phyloP scores from a whole-genome alignment of 345 rosid species.

The Populus euphratica region DNA sequence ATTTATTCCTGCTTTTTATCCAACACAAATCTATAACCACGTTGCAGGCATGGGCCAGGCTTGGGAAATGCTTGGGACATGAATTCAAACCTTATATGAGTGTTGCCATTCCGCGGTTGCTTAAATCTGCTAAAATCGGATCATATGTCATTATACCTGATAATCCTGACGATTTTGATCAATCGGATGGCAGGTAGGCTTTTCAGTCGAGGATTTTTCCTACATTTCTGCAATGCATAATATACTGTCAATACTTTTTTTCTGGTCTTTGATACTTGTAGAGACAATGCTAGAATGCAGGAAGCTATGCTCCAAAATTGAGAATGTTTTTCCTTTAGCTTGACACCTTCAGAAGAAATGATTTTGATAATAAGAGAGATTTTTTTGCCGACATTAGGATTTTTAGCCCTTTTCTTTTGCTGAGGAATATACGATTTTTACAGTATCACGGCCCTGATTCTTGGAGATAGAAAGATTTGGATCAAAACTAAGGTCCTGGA shows the following conservation, averaged over 20 bases:
- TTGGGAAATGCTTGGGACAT: constrained; percentile 15
- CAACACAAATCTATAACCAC: neutral
- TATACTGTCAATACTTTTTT: neutral
- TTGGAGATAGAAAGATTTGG: neutral
- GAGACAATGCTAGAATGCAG: neutral
- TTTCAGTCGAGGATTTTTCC: neutral
- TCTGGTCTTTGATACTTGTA: neutral
- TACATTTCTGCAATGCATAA: neutral
- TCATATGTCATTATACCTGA: neutral
- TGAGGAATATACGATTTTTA: neutral
- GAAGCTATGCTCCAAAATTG: neutral
- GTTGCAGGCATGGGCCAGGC: constrained; percentile 18
- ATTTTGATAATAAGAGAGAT: neutral
- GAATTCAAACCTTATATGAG: constrained; percentile 11
- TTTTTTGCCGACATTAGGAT: neutral
- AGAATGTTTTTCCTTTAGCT: neutral
- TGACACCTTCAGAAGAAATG: neutral
- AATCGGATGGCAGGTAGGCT: constrained; percentile 4
- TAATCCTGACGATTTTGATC: neutral
- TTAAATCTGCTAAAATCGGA: constrained; percentile 7
- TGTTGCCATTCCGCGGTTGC: constrained; percentile 13
- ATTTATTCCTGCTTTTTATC: neutral
- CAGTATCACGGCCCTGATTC: neutral
- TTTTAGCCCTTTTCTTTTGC: neutral
- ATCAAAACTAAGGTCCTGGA: neutral